Percentiles rank a stretch among this genome's conserved stretches.
phyloP scores from a whole-genome alignment of 73 alveolate species.

The Paramecium caudatum region DNA sequence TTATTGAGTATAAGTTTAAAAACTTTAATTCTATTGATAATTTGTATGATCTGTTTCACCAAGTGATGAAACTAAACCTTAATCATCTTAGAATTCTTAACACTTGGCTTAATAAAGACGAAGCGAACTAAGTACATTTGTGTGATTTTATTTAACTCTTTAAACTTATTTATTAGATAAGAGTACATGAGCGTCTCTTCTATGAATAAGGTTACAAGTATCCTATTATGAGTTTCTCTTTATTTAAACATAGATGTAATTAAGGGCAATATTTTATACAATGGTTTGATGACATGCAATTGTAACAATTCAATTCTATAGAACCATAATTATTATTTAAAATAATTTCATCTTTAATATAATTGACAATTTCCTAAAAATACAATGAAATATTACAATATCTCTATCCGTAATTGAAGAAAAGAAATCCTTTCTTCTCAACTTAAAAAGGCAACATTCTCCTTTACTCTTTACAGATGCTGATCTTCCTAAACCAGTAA shows the following conservation, averaged over 20 bases:
- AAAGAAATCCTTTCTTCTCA: not conserved
- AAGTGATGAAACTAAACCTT: not conserved
- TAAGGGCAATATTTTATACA: not conserved
- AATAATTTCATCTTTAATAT: not conserved
- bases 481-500: not conserved
- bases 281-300: not conserved
- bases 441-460: not conserved
- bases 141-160: too few relatives aligned
- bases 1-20: not conserved
- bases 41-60: constrained; percentile 42
- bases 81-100: constrained; percentile 42
- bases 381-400: not conserved
- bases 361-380: not conserved
- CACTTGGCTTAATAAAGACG: constrained; percentile 4
- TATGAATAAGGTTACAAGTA: not conserved
- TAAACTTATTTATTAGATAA: constrained; percentile 1
- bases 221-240: not conserved
- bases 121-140: too few relatives aligned
- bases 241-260: not conserved
- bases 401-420: not conserved
- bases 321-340: not conserved
- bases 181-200: constrained; percentile 7
- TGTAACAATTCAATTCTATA: not conserved
- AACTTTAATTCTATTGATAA: constrained; percentile 28
- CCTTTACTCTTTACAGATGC: constrained; percentile 26